Evolutionary conservation across 768 basidiomycete genomes (phyloP).

Genomic region (Hygrophorus russula): DNA sequence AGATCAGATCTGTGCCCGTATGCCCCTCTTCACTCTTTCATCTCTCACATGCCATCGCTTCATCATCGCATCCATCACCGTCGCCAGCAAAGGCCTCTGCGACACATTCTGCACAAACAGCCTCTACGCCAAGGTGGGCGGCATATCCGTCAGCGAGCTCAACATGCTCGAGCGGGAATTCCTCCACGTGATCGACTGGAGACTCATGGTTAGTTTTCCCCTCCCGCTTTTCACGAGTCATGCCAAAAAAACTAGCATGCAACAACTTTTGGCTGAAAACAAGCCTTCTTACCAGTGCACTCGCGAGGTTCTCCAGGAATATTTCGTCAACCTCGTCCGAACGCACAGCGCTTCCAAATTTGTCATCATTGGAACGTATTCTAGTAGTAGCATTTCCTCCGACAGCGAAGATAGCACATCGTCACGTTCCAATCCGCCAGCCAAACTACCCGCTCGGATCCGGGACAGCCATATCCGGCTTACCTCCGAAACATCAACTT

Average conservation of each 20-base stretch:
- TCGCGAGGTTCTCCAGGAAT: slow-evolving; percentile 81
- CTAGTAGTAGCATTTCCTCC: slow-evolving; percentile 25
- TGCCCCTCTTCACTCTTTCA: slow-evolving; percentile 84
- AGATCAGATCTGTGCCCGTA: slow-evolving; percentile 84
- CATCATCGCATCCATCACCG: slow-evolving; percentile 86
- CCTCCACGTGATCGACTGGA: slow-evolving; percentile 86
- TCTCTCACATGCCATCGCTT: slow-evolving; percentile 98
- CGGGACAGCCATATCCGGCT: slow-evolving; percentile 17
- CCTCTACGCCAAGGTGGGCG: slow-evolving; percentile 94
- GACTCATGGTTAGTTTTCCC: slow-evolving; percentile 68
- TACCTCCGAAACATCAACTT: slow-evolving; percentile 23
- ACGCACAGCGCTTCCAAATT: slow-evolving; percentile 62
- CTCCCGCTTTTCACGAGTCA: slow-evolving; percentile 6
- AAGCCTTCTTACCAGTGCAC: slow-evolving; percentile 56
- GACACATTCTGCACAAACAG: slow-evolving; percentile 93
- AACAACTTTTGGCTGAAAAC: slow-evolving; percentile 16
- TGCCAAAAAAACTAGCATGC: background rate
- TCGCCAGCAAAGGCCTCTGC: slow-evolving; percentile 89
- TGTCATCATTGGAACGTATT: slow-evolving; percentile 35
- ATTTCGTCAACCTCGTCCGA: slow-evolving; percentile 87
- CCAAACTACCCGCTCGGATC: slow-evolving; percentile 14
- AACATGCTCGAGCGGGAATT: slow-evolving; percentile 95
- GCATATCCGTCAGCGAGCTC: slow-evolving; percentile 83
- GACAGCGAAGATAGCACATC: slow-evolving; percentile 47
- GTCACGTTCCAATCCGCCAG: slow-evolving; percentile 44